Conservation (phyloP, 768 basidiomycete genomes). For the Saitozyma podzolica region DNA sequence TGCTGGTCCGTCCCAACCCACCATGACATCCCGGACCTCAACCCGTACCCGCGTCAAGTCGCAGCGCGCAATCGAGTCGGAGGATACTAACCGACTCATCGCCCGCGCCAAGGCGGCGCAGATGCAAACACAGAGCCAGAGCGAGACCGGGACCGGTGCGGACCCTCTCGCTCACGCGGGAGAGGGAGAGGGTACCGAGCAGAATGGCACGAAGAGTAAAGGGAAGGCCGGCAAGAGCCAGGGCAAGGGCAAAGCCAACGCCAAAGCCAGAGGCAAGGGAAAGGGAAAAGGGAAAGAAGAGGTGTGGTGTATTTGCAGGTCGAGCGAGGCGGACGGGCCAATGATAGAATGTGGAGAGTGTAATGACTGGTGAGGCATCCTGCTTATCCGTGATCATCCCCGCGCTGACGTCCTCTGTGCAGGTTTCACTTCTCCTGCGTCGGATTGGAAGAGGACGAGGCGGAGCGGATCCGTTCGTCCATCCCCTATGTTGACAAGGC, state of each 20-base stretch:
- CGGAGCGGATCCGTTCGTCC: constrained; percentile 37
- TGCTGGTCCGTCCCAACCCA: too few species aligned
- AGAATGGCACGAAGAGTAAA: too few species aligned
- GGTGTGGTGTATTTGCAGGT: constrained; percentile 36
- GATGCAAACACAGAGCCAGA: neutral
- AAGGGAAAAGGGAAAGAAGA: constrained; percentile 20
- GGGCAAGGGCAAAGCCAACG: neutral
- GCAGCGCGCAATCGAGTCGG: constrained; percentile 34
- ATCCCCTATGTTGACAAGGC: too few species aligned
- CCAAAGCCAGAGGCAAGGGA: constrained; percentile 1
- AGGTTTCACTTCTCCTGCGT: constrained; percentile 47
- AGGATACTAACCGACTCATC: constrained; percentile 28
- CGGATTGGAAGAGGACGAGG: constrained; percentile 24
- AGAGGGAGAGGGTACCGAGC: too few species aligned
- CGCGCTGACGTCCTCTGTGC: constrained; percentile 10
- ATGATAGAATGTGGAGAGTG: constrained; percentile 48
- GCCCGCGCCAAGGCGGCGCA: constrained; percentile 6
- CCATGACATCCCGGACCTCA: neutral
- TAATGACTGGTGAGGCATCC: constrained; percentile 40
- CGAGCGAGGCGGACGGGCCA: constrained; percentile 20
- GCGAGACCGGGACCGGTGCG: too few species aligned
- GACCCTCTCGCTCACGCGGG: too few species aligned
- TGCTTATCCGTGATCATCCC: neutral
- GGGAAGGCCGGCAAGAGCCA: neutral
- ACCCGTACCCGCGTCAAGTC: constrained; percentile 33